Conservation (phyloP, 176 grass and related monocot genomes). For the Musa troglodytarum region DNA sequence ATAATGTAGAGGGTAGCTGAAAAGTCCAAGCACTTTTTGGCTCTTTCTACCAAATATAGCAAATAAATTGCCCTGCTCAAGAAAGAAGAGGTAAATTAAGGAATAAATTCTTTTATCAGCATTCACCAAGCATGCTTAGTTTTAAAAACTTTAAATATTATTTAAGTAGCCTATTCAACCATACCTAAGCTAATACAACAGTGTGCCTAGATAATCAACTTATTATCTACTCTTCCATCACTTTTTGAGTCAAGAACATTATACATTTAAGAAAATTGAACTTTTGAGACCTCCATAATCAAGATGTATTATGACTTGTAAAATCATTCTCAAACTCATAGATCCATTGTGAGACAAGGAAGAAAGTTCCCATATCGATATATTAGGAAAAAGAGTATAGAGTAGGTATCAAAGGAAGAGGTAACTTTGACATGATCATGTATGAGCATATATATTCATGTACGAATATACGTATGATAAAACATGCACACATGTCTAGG, state of each 20-base stretch:
- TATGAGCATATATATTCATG: not conserved
- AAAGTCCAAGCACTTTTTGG: constrained; percentile 95
- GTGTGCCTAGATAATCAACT: not conserved
- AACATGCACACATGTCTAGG: no score
- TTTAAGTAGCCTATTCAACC: no score
- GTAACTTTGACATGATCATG: not conserved
- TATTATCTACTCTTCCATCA: not conserved
- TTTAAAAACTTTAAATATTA: not conserved
- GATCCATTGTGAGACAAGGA: no score
- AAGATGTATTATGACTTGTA: no score
- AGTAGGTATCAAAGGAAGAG: not conserved
- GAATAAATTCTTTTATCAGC: not conserved
- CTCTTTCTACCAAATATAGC: constrained; percentile 89
- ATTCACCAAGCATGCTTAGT: not conserved
- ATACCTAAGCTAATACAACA: not conserved
- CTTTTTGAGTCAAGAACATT: no score
- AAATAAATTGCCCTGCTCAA: constrained; percentile 64
- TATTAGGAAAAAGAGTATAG: no score
- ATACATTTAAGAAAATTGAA: no score
- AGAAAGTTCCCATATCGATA: no score
- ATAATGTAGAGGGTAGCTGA: constrained; percentile 96
- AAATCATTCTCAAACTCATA: no score
- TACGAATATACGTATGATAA: not conserved
- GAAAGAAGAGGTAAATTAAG: constrained; percentile 25
- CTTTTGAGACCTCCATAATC: no score